Evolutionary conservation across 139 green algal species (phyloP), one percentile per base, ranked within the genome.

Genomic region (Pseudopediastrum boryanum): DNA sequence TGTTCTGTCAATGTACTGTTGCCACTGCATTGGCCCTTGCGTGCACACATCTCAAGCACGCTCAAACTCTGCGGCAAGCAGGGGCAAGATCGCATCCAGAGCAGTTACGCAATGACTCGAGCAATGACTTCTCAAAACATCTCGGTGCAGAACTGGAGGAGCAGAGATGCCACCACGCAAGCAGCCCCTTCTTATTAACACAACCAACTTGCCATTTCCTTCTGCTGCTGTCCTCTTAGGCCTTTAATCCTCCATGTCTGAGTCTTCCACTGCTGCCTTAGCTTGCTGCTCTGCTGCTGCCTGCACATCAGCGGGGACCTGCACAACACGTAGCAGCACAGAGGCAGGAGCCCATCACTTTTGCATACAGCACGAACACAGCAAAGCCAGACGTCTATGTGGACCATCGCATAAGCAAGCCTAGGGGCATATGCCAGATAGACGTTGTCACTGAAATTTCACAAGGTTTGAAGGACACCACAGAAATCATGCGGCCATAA

Each of bases 231-330:
- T 13, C n/a, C 59, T 13, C 33, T 48, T 12, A 19, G 35, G 12
- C 21, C 38, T 54, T 84, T 43, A 89, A 50, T 91, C 89, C 39
- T 91, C 88, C 92, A 98, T 97, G 86, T 98, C 93, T 23, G 86
- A 89, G 10, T 94, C 94, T 39, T 94, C 93, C 65, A 95, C 23
- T 5, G 92, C 92, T 3, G 88, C 94, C 89, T 97, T 98, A 23
- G 95, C 95, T 50, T 63, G 63, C 21, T 65, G 43, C 33, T 95
- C 88, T 35, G 94, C 93, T 44, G 93, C 91, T 13, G 74, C 86
- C 27, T 90, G 65, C 44, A 98, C 50, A 4, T 95, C 91, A 10
- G 83, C 66, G 13, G 95, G 93, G 29, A 99, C 93, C 61, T 90
- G 80, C 78, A 90, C 48, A 91, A 93, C 10, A 94, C 91, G 77